phyloP scores from a whole-genome alignment of 192 early-diverging fungal genomes.

The Thamnidium elegans region DNA sequence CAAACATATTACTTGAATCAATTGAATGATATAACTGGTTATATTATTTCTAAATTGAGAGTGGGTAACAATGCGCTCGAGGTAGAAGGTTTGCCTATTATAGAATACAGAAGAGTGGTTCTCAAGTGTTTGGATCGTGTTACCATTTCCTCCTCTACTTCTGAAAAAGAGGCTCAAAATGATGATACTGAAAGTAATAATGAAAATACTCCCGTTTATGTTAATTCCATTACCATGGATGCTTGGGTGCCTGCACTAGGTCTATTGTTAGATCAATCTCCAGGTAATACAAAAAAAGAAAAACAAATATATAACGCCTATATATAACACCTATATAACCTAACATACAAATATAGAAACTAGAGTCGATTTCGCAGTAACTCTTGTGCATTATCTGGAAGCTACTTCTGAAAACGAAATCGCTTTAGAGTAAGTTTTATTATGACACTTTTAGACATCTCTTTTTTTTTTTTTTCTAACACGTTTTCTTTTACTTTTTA shows the following conservation, averaged over 20 bases:
- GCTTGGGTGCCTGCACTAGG: slow-evolving; percentile 23
- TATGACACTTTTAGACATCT: background rate
- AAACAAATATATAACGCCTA: too few species aligned
- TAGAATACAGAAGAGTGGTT: slow-evolving; percentile 38
- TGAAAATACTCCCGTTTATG: slow-evolving; percentile 6
- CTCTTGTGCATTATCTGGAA: slow-evolving; percentile 40
- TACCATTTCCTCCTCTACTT: slow-evolving; percentile 7
- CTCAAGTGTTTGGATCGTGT: slow-evolving; percentile 48
- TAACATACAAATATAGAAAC: slow-evolving; percentile 15
- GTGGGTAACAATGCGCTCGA: slow-evolving; percentile 13
- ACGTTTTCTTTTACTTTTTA: background rate
- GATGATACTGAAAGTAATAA: background rate
- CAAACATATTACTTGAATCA: slow-evolving; percentile 61
- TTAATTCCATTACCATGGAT: slow-evolving; percentile 16
- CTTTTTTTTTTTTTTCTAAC: background rate
- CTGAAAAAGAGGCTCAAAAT: background rate
- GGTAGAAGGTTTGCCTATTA: slow-evolving; percentile 42
- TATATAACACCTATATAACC: too few species aligned
- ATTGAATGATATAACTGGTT: slow-evolving; percentile 54
- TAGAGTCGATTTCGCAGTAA: slow-evolving; percentile 39
- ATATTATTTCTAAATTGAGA: slow-evolving; percentile 44
- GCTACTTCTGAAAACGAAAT: slow-evolving; percentile 30
- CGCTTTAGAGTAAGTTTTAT: slow-evolving; percentile 18
- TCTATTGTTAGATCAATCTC: slow-evolving; percentile 9
- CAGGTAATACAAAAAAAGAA: background rate